These are phyloP conservation scores for Rhodomyrtus psidioides DNA, from an alignment of 441 rosid genomes.

Conservation along the genomic window DNA sequence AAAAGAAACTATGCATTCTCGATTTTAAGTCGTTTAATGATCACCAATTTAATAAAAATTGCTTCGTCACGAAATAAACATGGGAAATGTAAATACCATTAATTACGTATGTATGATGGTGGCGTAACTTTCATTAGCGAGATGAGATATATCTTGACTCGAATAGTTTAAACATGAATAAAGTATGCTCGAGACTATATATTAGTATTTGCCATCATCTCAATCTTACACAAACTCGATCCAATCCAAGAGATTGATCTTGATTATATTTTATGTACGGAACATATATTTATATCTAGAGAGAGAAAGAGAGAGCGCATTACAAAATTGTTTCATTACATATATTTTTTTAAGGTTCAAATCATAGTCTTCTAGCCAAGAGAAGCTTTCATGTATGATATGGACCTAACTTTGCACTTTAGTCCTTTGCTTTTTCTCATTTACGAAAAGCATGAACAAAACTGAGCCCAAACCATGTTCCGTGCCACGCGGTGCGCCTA, in stretches of 20 bases:
- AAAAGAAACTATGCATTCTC: background rate
- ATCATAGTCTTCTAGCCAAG: background rate
- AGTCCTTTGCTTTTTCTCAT: background rate
- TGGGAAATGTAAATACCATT: background rate
- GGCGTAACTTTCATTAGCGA: background rate
- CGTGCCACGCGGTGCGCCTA: slow-evolving; percentile 4
- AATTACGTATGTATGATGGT: background rate
- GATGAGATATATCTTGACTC: background rate
- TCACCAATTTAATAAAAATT: background rate
- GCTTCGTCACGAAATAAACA: background rate
- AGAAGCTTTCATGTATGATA: background rate
- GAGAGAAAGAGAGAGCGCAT: background rate
- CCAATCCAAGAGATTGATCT: background rate
- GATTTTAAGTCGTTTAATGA: background rate
- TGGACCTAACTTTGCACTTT: background rate
- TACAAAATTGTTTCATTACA: background rate
- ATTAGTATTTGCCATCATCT: background rate
- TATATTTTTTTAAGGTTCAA: background rate
- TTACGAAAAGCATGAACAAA: background rate
- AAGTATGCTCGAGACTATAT: background rate
- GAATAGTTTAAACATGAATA: background rate
- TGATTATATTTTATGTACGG: background rate
- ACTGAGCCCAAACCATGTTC: background rate
- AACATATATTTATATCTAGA: background rate
- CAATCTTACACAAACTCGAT: background rate